phyloP scores from a whole-genome alignment of 108 stramenopile genomes.

The Stephanodiscus triporus region DNA sequence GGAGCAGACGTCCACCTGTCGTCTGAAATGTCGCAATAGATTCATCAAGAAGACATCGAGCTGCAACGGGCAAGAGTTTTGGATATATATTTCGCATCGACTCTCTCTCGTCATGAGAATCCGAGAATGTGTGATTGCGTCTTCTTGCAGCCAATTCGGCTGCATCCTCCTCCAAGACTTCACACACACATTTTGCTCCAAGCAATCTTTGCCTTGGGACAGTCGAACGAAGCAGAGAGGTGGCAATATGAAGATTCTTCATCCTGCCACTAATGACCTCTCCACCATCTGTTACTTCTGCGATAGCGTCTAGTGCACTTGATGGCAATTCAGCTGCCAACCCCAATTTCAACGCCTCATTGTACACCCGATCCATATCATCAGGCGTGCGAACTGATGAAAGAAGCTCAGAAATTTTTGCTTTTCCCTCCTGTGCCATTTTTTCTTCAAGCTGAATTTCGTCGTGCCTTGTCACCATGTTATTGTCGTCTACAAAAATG shows the following conservation, averaged over 20 bases:
- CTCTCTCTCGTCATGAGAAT: slow-evolving; percentile 15
- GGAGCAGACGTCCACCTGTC: slow-evolving; percentile 47
- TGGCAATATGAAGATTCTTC: slow-evolving; percentile 53
- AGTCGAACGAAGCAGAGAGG: slow-evolving; percentile 74
- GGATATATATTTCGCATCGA: slow-evolving; percentile 46
- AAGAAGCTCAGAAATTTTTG: slow-evolving; percentile 60
- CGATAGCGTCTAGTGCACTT: slow-evolving; percentile 17
- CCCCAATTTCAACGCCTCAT: slow-evolving; percentile 48
- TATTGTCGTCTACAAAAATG: not conserved
- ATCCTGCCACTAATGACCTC: slow-evolving; percentile 15
- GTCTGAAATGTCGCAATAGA: slow-evolving; percentile 40
- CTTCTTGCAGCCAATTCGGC: slow-evolving; percentile 18
- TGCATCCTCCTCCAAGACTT: slow-evolving; percentile 43
- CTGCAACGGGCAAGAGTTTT: slow-evolving; percentile 68
- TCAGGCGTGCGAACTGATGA: slow-evolving; percentile 71
- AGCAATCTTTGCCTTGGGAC: slow-evolving; percentile 73
- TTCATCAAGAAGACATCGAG: slow-evolving; percentile 82
- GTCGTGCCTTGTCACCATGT: not conserved
- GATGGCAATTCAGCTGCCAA: slow-evolving; percentile 35
- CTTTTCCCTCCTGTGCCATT: slow-evolving; percentile 55
- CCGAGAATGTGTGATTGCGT: slow-evolving; percentile 17
- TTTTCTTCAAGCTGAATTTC: slow-evolving; percentile 35
- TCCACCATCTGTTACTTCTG: not conserved
- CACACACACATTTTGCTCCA: slow-evolving; percentile 58
- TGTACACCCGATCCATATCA: slow-evolving; percentile 76